phyloP scores from a whole-genome alignment of 495 filamentous ascomycete genomes.

The Gamarada debralockiae region DNA sequence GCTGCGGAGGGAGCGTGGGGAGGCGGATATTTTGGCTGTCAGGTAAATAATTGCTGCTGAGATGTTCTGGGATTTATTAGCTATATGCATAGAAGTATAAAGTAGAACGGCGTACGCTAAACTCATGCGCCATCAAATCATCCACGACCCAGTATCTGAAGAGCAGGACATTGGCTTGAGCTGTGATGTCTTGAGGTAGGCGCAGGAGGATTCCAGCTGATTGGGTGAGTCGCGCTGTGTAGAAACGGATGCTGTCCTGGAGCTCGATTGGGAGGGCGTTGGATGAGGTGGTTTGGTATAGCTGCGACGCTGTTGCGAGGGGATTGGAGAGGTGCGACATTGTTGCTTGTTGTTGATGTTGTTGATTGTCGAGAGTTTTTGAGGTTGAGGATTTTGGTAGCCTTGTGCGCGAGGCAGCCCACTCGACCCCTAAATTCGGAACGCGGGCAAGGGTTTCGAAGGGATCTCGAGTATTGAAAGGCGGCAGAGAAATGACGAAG shows the following conservation, averaged over 20 bases:
- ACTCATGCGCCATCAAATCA: constrained; percentile 38
- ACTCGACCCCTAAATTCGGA: not conserved
- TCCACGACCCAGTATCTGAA: constrained; percentile 73
- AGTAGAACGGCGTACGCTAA: constrained; percentile 32
- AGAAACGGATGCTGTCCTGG: constrained; percentile 65
- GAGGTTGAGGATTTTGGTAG: not conserved
- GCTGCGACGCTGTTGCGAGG: constrained; percentile 77
- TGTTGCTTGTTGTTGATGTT: not conserved
- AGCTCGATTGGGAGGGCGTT: constrained; percentile 72
- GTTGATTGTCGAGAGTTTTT: not conserved
- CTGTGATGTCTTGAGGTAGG: constrained; percentile 83
- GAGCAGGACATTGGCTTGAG: constrained; percentile 83
- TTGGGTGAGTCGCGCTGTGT: constrained; percentile 76
- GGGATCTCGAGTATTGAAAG: too few species aligned
- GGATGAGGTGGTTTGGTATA: constrained; percentile 48
- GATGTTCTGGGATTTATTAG: constrained; percentile 52
- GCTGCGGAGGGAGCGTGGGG: constrained; percentile 71
- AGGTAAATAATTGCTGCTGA: constrained; percentile 82
- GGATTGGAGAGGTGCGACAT: constrained; percentile 72
- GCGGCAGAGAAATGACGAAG: too few species aligned
- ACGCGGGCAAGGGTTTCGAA: not conserved
- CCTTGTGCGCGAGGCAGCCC: constrained; percentile 19
- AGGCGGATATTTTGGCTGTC: constrained; percentile 76
- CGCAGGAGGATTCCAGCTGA: constrained; percentile 81
- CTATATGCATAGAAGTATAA: not conserved